A percentile compares a stretch with the other conserved stretches of the same genome.
Evolutionary conservation across 352 stramenopile species (phyloP).

Genomic region (Phytopythium montanum): DNA sequence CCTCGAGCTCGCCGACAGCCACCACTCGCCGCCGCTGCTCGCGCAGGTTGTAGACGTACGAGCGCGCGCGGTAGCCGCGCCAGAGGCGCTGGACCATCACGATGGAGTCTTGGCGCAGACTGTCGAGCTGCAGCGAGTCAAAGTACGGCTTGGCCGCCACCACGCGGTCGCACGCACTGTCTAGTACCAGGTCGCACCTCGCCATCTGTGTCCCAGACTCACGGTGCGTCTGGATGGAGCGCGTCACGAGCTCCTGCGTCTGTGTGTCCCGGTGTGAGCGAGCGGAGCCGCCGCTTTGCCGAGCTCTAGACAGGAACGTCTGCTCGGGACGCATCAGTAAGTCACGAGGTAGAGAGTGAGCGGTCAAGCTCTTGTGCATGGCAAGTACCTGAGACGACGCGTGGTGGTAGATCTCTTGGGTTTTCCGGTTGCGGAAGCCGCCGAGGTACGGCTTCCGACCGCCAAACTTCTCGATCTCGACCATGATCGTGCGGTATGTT

Average conservation of each 20-base stretch:
- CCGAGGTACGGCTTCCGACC: conserved; percentile 86
- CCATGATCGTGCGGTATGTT: conserved; percentile 41
- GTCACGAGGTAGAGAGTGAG: not conserved
- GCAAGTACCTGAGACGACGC: conserved; percentile 72
- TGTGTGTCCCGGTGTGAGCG: conserved; percentile 85
- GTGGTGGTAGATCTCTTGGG: conserved; percentile 88
- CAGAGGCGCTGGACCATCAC: conserved; percentile 88
- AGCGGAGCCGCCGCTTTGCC: conserved; percentile 26
- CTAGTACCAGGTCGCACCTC: conserved; percentile 64
- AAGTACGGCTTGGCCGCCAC: conserved; percentile 82
- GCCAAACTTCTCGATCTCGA: conserved; percentile 76
- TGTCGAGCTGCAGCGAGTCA: conserved; percentile 86
- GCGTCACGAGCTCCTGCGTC: conserved; percentile 75
- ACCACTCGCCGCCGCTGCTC: conserved; percentile 32
- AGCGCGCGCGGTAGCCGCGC: conserved; percentile 68
- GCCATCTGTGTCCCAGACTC: conserved; percentile 91
- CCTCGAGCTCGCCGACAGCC: conserved; percentile 31
- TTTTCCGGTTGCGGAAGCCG: conserved; percentile 88
- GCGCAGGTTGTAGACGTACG: conserved; percentile 43
- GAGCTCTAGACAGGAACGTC: conserved; percentile 52
- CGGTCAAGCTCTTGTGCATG: not conserved
- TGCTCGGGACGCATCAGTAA: conserved; percentile 8
- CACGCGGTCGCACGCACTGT: conserved; percentile 58
- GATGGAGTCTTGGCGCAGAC: conserved; percentile 64
- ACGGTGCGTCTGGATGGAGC: conserved; percentile 80